Conservation (phyloP, 169 alveolate species). For the Plasmodium knowlesi region DNA sequence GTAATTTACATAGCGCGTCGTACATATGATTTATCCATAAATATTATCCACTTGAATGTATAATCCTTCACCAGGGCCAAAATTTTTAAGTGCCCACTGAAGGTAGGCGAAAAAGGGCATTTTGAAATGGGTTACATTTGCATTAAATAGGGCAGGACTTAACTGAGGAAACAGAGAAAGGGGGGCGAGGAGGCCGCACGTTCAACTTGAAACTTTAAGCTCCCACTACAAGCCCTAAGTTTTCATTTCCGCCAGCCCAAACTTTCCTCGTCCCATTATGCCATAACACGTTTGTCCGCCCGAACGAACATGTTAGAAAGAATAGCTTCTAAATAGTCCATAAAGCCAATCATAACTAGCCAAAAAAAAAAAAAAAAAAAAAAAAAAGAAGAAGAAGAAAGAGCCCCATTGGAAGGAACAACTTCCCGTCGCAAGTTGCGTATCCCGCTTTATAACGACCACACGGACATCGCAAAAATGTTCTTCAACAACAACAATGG, state of each 20-base stretch:
- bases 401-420: neutral
- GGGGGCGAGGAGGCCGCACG: neutral
- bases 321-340: neutral
- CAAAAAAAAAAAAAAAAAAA: neutral
- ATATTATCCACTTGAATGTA: neutral
- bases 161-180: neutral
- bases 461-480: conserved; percentile 12
- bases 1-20: neutral
- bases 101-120: neutral
- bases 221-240: neutral
- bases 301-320: neutral
- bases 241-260: neutral
- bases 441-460: neutral
- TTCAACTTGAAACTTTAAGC: neutral
- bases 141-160: neutral
- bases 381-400: neutral
- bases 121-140: neutral
- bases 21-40: neutral
- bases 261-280: neutral
- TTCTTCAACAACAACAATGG: conserved; percentile 36
- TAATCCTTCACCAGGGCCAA: neutral
- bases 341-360: neutral
- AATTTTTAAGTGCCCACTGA: neutral
- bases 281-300: neutral
- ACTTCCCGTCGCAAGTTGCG: neutral